Base-by-base conservation (phyloP, 176 grass and related monocot species). In the Stipa capillata region DNA sequence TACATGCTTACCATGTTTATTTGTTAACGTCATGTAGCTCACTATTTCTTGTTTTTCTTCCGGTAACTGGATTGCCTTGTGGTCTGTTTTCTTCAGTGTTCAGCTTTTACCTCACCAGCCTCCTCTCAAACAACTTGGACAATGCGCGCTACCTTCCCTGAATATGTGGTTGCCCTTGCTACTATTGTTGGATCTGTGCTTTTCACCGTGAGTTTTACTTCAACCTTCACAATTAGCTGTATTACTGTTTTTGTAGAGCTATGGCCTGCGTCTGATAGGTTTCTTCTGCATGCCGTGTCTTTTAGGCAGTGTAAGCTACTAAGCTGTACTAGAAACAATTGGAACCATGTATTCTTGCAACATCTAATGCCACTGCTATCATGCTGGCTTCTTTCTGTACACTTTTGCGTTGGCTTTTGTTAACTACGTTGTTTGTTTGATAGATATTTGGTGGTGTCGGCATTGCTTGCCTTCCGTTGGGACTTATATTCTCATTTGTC, bases 361-460 rank as follows among this genome's bases (percentile, higher is more conserved):
- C 62, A 80, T 64, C 40, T 14, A 44, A 23, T 72, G 34, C n/a
- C 34, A 4, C 72, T 77, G 18, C 43, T 45, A 48, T 56, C 9
- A 51, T 67, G 17, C 39, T 45, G 40, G 17, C 1, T 43, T 52
- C 24, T 9, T 64, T 67, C 2, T 78, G 32, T 82, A 49, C 25
- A 27, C 14, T 17, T 74, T 50, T 69, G 2, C 0, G 39, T 52
- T 84, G 24, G 7, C 16, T 31, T 74, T 14, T 64, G 34, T 77
- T 85, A 41, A 83, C 17, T 49, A 24, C 68, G 27, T 2, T 79
- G 1, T 84, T 88, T 76, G 0, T 88, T 58, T 85, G 31, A 57
- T 76, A 99, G 96, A 95, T 99, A 87, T 99, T 99, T 89, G 96
- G 96, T 86, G 96, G 96, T 75, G 90, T 99, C 0, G 96, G 96